Conservation (phyloP, 306 rosid genomes). For the Trichosanthes cucumerina region DNA sequence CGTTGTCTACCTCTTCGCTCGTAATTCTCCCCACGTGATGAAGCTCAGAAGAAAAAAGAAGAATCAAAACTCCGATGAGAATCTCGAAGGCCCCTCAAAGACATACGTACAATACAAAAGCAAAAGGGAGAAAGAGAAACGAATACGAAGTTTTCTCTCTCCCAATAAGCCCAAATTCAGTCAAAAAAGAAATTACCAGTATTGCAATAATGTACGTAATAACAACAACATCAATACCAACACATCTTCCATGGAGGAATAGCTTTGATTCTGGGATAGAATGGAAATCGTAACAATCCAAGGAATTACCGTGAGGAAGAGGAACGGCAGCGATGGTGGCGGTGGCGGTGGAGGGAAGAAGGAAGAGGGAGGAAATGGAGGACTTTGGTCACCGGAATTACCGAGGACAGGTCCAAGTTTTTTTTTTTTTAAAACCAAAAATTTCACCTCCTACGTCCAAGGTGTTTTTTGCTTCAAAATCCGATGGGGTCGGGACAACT, state of each 20-base stretch:
- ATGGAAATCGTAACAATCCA: background rate
- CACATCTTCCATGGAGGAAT: background rate
- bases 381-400: slow-evolving; percentile 4
- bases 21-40: background rate
- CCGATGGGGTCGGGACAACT: slow-evolving; percentile 4
- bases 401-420: background rate
- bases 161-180: slow-evolving; percentile 5
- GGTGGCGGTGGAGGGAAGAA: background rate
- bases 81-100: background rate
- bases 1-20: background rate
- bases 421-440: background rate
- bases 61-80: slow-evolving; percentile 1
- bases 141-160: slow-evolving; percentile 7
- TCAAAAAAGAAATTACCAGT: slow-evolving; percentile 1
- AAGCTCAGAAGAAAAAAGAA: slow-evolving; percentile 2
- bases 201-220: background rate
- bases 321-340: background rate
- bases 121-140: background rate
- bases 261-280: background rate
- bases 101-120: background rate
- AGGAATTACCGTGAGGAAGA: background rate
- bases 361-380: background rate
- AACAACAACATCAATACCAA: background rate
- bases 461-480: slow-evolving; percentile 6
- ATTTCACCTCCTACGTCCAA: background rate